phyloP scores from a whole-genome alignment of 1,284 basidiomycete species.

The Phlebopus sp. region DNA sequence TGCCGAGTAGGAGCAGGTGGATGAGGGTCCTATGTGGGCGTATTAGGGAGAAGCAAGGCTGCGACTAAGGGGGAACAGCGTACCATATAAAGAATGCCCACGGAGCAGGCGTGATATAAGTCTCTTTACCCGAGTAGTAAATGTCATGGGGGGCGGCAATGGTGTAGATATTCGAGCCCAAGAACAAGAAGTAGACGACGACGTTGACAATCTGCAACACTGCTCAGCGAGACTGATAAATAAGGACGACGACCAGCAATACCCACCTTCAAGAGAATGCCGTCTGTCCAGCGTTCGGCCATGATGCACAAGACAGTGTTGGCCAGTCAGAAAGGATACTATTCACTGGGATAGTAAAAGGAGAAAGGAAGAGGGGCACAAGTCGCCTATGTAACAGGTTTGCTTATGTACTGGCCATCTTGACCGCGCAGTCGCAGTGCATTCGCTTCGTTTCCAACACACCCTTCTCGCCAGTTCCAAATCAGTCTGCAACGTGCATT shows the following conservation, averaged over 20 bases:
- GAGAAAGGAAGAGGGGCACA: constrained; percentile 18
- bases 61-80: constrained; percentile 19
- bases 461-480: neutral
- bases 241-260: neutral
- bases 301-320: constrained; percentile 36
- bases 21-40: constrained; percentile 65
- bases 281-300: constrained; percentile 71
- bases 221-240: neutral
- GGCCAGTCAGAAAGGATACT: neutral
- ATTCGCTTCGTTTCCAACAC: neutral
- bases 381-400: neutral
- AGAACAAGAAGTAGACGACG: constrained; percentile 73
- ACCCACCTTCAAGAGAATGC: constrained; percentile 72
- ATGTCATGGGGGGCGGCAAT: constrained; percentile 70
- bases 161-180: constrained; percentile 88
- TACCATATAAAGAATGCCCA: constrained; percentile 86
- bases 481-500: no score
- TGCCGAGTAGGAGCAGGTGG: constrained; percentile 84
- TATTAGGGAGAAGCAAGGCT: constrained; percentile 11
- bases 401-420: constrained; percentile 26
- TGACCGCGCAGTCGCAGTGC: neutral
- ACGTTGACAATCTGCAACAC: constrained; percentile 68
- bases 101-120: constrained; percentile 87
- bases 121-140: constrained; percentile 72
- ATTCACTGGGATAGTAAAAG: constrained; percentile 7